Evolutionary conservation across 306 rosid species (phyloP).

Genomic region (Psophocarpus tetragonolobus): DNA sequence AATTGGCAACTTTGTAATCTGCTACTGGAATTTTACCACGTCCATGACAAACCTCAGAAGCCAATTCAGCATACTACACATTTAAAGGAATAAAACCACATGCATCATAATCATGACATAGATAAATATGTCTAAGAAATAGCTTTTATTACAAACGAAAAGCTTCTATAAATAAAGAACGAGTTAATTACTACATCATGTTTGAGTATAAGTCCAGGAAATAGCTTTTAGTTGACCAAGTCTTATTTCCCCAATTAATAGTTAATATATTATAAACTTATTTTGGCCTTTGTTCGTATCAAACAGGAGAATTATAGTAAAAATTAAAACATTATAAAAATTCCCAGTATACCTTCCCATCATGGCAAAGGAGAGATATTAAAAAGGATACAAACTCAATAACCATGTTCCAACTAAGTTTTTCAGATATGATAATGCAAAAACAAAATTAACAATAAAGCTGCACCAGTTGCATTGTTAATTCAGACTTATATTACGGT

Average conservation of each 20-base stretch:
- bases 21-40: conserved; percentile 97
- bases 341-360: neutral
- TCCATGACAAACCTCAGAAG: conserved; percentile 77
- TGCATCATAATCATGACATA: conserved; percentile 26
- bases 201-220: neutral
- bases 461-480: neutral
- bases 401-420: neutral
- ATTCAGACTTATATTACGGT: neutral
- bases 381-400: neutral
- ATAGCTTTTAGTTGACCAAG: too few species aligned
- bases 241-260: neutral
- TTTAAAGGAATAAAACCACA: conserved; percentile 26
- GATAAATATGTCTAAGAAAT: conserved; percentile 6
- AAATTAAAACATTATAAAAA: neutral
- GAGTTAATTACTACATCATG: conserved; percentile 1
- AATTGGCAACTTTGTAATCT: conserved; percentile 85
- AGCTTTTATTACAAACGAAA: conserved; percentile 6
- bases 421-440: neutral
- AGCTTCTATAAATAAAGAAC: neutral
- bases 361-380: neutral
- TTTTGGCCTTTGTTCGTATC: neutral
- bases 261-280: neutral
- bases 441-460: neutral
- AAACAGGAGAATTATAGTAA: neutral
- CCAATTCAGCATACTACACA: conserved; percentile 82